Percentiles rank a stretch among this genome's conserved stretches.
Conservation (phyloP, 2,329 filamentous ascomycete genomes). For the Pezicula radicicola region DNA sequence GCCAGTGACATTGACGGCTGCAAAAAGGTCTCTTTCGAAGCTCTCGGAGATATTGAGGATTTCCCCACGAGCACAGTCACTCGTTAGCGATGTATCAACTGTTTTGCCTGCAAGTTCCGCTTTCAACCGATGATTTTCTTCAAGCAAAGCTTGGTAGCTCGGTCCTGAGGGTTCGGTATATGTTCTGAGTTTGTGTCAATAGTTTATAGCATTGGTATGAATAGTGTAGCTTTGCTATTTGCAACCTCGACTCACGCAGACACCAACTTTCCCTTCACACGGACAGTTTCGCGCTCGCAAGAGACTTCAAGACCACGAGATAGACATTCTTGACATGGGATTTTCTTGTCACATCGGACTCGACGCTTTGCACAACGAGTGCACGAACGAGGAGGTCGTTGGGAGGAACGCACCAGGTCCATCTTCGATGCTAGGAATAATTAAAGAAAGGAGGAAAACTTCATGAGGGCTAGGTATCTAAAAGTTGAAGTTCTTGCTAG, state of each 20-base stretch:
- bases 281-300: conserved; percentile 8
- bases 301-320: conserved; percentile 13
- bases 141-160: neutral
- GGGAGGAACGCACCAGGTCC: conserved; percentile 4
- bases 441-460: too few species aligned
- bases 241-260: neutral
- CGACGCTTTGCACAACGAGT: conserved; percentile 20
- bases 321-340: conserved; percentile 22
- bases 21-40: conserved; percentile 1
- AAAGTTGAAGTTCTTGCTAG: too few species aligned
- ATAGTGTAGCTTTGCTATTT: neutral
- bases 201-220: neutral
- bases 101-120: neutral
- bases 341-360: conserved; percentile 22
- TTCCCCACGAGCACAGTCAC: neutral
- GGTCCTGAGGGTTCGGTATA: neutral
- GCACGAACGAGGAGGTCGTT: conserved; percentile 22
- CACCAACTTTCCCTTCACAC: neutral
- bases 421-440: neutral
- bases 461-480: too few species aligned
- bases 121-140: conserved; percentile 1
- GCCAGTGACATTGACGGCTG: neutral
- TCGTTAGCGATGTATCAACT: neutral
- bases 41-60: conserved; percentile 1
- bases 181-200: neutral